Conservation (phyloP, 495 filamentous ascomycete genomes). For the Aspergillus cristatus region DNA sequence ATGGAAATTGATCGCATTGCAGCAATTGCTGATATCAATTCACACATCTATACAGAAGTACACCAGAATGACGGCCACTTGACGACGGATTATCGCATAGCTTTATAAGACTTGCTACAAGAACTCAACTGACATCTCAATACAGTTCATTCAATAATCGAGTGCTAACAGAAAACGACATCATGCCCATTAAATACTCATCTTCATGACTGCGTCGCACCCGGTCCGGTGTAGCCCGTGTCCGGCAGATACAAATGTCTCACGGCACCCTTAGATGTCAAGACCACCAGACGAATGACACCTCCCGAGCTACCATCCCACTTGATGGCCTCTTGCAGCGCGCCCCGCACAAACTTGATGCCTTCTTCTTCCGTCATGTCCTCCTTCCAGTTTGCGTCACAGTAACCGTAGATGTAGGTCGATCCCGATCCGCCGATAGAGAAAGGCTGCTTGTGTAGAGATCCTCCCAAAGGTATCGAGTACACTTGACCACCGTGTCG, state of each 20-base stretch:
- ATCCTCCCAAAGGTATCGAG: constrained; percentile 92
- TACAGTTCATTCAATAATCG: constrained; percentile 15
- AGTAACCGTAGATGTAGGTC: constrained; percentile 99
- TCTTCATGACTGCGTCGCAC: constrained; percentile 34
- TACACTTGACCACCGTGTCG: constrained; percentile 94
- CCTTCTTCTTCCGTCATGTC: constrained; percentile 90
- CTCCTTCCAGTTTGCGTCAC: constrained; percentile 93
- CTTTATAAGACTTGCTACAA: too few species aligned
- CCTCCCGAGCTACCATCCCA: constrained; percentile 99
- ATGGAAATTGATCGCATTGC: too few species aligned
- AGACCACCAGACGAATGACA: constrained; percentile 93
- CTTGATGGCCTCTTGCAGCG: constrained; percentile 89
- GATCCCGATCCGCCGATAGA: constrained; percentile 95
- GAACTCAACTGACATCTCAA: too few species aligned
- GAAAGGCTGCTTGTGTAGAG: constrained; percentile 93
- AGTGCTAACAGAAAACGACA: constrained; percentile 2
- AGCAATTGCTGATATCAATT: too few species aligned
- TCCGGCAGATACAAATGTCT: constrained; percentile 88
- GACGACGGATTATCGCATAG: too few species aligned
- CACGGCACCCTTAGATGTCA: constrained; percentile 80
- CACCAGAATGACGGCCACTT: too few species aligned
- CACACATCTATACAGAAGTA: too few species aligned
- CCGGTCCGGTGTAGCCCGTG: constrained; percentile 64
- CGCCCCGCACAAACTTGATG: constrained; percentile 83
- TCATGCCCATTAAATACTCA: too few species aligned